Evolutionary conservation across 371 early-diverging fungal genomes (phyloP).

Genomic region (Apophysomyces variabilis): DNA sequence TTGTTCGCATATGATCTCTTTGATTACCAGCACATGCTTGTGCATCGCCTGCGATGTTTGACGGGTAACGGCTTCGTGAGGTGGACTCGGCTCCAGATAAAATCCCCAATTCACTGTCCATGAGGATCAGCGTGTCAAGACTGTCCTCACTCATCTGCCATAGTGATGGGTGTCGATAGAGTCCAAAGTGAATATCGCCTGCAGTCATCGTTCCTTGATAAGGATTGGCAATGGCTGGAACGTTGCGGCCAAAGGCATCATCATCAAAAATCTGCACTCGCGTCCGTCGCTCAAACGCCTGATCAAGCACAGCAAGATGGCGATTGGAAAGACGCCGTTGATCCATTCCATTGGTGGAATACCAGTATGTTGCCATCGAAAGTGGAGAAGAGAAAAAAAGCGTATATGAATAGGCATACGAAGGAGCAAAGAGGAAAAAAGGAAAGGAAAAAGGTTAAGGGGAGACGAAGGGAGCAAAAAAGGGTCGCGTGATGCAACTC

Average conservation of each 20-base stretch:
- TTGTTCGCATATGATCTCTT: constrained; percentile 4
- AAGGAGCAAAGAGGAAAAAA: constrained; percentile 8
- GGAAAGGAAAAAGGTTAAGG: constrained; percentile 1
- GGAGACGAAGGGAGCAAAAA: constrained; percentile 12
- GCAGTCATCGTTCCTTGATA: constrained; percentile 40
- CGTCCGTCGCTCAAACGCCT: constrained; percentile 33
- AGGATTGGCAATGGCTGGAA: constrained; percentile 36
- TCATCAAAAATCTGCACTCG: constrained; percentile 37
- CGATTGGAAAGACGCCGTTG: constrained; percentile 29
- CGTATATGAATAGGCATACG: background rate
- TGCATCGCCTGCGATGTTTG: constrained; percentile 8
- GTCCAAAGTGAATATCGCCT: constrained; percentile 36
- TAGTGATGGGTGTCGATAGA: constrained; percentile 39
- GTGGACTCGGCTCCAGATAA: background rate
- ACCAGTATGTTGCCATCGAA: constrained; percentile 32
- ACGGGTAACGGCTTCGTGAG: constrained; percentile 3
- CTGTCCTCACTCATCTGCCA: constrained; percentile 34
- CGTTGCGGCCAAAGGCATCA: constrained; percentile 48
- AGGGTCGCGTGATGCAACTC: constrained; percentile 4
- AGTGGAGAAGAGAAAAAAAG: constrained; percentile 4
- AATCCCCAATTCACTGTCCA: constrained; percentile 19
- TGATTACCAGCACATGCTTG: constrained; percentile 6
- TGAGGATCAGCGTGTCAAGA: constrained; percentile 30
- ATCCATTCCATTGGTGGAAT: constrained; percentile 35
- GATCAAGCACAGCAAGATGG: constrained; percentile 31